Percentiles rank a stretch among this genome's conserved stretches.
phyloP scores from a whole-genome alignment of 2,329 filamentous ascomycete species.

The Akanthomyces dipterigenus region DNA sequence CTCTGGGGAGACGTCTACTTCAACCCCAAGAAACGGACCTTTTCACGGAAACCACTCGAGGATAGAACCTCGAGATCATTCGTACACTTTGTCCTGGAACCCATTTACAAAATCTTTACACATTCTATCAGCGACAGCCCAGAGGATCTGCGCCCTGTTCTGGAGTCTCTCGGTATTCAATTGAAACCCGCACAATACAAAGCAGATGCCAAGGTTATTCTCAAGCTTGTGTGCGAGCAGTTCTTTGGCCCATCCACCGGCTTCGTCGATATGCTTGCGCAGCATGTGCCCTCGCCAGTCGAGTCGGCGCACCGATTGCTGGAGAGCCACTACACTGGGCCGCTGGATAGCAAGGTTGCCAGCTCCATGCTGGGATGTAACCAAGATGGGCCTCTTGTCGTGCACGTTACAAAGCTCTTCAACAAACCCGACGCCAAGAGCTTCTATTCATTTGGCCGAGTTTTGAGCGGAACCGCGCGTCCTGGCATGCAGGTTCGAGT shows the following conservation, averaged over 20 bases:
- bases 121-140: slow-evolving; percentile 90
- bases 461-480: slow-evolving; percentile 84
- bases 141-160: slow-evolving; percentile 71
- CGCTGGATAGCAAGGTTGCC: slow-evolving; percentile 73
- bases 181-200: slow-evolving; percentile 92
- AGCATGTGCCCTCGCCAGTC: slow-evolving; percentile 81
- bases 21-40: slow-evolving; percentile 83
- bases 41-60: slow-evolving; percentile 81
- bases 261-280: slow-evolving; percentile 91
- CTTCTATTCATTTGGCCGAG: slow-evolving; percentile 84
- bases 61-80: slow-evolving; percentile 78
- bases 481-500: slow-evolving; percentile 81
- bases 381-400: slow-evolving; percentile 82
- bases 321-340: slow-evolving; percentile 86
- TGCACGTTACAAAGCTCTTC: slow-evolving; percentile 91
- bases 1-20: slow-evolving; percentile 97
- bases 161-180: slow-evolving; percentile 72
- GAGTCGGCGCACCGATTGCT: slow-evolving; percentile 71
- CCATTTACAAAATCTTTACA: slow-evolving; percentile 95
- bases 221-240: slow-evolving; percentile 86
- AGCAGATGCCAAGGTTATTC: slow-evolving; percentile 78
- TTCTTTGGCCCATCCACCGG: slow-evolving; percentile 88
- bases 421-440: slow-evolving; percentile 83
- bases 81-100: slow-evolving; percentile 89
- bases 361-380: slow-evolving; percentile 75